A percentile compares a stretch with the other conserved stretches of the same genome.
Evolutionary conservation across 2,329 filamentous ascomycete species (phyloP).

Genomic region (Ophiostoma ips): DNA sequence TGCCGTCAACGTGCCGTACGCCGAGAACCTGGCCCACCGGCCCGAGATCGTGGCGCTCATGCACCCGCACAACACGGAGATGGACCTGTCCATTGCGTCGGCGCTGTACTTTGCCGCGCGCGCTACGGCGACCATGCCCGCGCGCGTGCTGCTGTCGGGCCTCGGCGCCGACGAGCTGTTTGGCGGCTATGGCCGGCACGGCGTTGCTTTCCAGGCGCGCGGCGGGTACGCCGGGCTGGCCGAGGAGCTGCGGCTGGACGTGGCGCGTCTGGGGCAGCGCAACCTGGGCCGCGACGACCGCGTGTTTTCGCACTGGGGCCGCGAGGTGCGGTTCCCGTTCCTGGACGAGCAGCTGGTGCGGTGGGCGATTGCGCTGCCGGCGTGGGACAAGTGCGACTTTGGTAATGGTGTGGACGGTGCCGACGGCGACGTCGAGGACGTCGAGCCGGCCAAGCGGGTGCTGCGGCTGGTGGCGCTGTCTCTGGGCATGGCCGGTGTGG

Average conservation of each 20-base stretch:
- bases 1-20: conserved; percentile 66
- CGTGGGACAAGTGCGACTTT: conserved; percentile 84
- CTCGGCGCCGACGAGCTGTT: conserved; percentile 94
- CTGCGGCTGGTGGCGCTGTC: conserved; percentile 63
- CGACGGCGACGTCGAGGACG: conserved; percentile 14
- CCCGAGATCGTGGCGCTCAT: conserved; percentile 62
- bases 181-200: conserved; percentile 79
- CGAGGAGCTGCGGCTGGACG: conserved; percentile 73
- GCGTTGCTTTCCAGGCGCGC: conserved; percentile 52
- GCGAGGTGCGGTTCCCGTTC: conserved; percentile 80
- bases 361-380: conserved; percentile 61
- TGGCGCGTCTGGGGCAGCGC: conserved; percentile 74
- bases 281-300: conserved; percentile 91
- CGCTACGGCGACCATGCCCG: conserved; percentile 44
- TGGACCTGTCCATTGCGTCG: conserved; percentile 90
- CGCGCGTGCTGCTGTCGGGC: conserved; percentile 78
- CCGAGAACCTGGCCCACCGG: conserved; percentile 56
- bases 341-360: conserved; percentile 77
- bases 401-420: conserved; percentile 26
- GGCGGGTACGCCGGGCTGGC: conserved; percentile 57
- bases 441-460: conserved; percentile 71
- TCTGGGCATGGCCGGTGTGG: conserved; percentile 56
- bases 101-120: conserved; percentile 92
- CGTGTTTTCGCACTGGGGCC: conserved; percentile 76
- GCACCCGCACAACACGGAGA: conserved; percentile 89